Base-by-base conservation (phyloP, 169 alveolate genomes). In the Babesia ovis region DNA sequence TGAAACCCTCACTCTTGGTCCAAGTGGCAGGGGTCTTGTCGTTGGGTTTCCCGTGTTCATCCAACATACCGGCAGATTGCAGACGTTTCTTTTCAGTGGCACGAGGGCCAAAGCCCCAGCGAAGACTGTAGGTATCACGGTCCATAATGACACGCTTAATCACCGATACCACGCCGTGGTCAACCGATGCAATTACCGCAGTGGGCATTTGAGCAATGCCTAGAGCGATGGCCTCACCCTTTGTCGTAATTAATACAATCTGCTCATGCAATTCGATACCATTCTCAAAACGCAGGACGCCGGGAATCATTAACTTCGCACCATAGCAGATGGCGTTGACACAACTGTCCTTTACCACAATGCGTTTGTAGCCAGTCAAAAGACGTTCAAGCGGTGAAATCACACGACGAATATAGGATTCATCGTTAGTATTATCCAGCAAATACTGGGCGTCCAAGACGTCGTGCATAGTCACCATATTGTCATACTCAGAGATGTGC, bases 81-180 rank as follows among this genome's bases (percentile, higher is more conserved):
- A 98, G 92, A 72, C 95, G 92, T 93, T 97, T 97, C 96, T 98
- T 98, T 90, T 97, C 98, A 34, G 96, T 72, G 37, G 99, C 98
- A 68, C 98, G 94, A 8, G 99, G 99, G 16, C 99, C 99, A 68
- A 93, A 94, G 50, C 99, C 99, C 99, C 99, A 98, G 75, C 98
- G 96, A 84, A 96, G 90, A 64, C 98, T 98, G 91, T 98, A 98
- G 29, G 99, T 97, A 72, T 98, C 99, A 53, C 99, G 93, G 85
- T 98, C 99, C 99, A 98, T 97, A 73, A 98, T 96, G 48, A 97
- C 99, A 77, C 99, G 93, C 91, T 98, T 98, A 56, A 98, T 96
- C 75, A 96, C 95, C 57, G 99, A 97, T 22, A 96, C 99, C 32
- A 92, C 93, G 53, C 99, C 99, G 83, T 98, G 99, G 84, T 98